phyloP scores from a whole-genome alignment of 345 rosid genomes.

The Citrus maxima region DNA sequence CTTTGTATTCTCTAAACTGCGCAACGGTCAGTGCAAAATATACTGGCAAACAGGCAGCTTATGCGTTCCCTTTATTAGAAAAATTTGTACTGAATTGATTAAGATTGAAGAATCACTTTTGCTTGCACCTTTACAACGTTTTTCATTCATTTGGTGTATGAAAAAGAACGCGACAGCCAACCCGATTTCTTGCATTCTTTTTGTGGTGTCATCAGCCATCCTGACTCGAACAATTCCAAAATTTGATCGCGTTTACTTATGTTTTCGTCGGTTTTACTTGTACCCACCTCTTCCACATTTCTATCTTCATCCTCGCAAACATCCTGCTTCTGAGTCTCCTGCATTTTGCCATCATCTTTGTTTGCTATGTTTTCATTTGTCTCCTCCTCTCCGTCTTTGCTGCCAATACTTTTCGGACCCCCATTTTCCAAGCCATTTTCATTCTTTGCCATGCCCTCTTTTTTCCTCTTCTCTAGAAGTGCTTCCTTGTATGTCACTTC shows the following conservation, averaged over 20 bases:
- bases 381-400: not conserved
- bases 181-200: conserved; percentile 16
- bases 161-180: conserved; percentile 18
- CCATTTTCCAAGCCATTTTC: not conserved
- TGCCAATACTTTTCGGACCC: not conserved
- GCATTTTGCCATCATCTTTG: not conserved
- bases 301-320: not conserved
- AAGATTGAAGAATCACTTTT: not conserved
- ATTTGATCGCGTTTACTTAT: conserved; percentile 29
- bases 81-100: not conserved
- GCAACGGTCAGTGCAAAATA: not conserved
- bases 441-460: conserved; percentile 6
- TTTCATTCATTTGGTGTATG: conserved; percentile 9
- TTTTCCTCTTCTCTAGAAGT: conserved; percentile 38
- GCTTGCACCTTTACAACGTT: not conserved
- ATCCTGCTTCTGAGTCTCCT: not conserved
- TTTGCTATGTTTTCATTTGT: not conserved
- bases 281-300: not conserved
- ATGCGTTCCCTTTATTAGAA: not conserved
- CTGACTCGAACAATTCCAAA: conserved; percentile 49
- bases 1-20: not conserved
- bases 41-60: not conserved
- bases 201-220: conserved; percentile 43
- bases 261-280: not conserved
- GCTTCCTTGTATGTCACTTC: conserved; percentile 43